phyloP scores from a whole-genome alignment of 1,139 yeast species.

The Suhomyces yuchorum region DNA sequence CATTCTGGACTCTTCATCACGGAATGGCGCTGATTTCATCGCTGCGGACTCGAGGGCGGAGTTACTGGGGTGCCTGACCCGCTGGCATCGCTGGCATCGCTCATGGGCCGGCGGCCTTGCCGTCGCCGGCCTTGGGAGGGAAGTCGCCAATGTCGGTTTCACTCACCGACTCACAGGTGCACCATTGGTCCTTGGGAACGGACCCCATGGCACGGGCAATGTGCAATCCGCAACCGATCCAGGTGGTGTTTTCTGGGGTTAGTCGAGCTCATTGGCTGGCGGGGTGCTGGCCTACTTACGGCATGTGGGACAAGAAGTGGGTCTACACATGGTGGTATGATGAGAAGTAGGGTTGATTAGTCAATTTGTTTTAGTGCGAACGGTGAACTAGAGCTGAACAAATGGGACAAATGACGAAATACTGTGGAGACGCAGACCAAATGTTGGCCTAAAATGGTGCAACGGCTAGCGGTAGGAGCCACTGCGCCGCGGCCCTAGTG shows the following conservation, averaged over 20 bases:
- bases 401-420: not conserved
- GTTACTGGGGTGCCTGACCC: no score
- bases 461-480: not conserved
- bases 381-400: no score
- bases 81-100: not conserved
- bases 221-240: slow-evolving; percentile 53
- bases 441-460: not conserved
- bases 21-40: not conserved
- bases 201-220: slow-evolving; percentile 42
- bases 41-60: no score
- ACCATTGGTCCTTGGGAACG: slow-evolving; percentile 39
- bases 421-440: not conserved
- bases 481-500: no score
- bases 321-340: slow-evolving; percentile 17
- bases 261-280: not conserved
- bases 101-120: slow-evolving; percentile 1
- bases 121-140: slow-evolving; percentile 20
- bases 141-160: slow-evolving; percentile 15
- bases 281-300: slow-evolving; percentile 14
- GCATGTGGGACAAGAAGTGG: slow-evolving; percentile 18
- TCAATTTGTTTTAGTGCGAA: no score
- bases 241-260: slow-evolving; percentile 31
- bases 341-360: not conserved
- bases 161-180: slow-evolving; percentile 27
- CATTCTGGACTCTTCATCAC: not conserved